These are phyloP conservation scores for Wickerhamomyces strasburgensis DNA, from an alignment of 805 yeast species.

Conservation along the genomic window DNA sequence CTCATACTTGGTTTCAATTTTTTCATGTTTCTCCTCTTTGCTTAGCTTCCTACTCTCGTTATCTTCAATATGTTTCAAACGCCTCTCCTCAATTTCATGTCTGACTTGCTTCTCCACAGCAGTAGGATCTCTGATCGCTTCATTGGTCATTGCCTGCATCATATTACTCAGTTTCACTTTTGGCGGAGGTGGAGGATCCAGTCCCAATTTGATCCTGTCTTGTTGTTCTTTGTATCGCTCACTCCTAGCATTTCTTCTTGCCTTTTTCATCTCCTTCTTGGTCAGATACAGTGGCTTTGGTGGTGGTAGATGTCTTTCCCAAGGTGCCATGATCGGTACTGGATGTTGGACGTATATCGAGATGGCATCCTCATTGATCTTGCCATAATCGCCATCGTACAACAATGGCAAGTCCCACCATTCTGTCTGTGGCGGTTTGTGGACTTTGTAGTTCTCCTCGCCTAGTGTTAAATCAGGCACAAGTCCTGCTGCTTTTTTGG, in stretches of 20 bases:
- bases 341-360: conserved; percentile 83
- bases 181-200: conserved; percentile 85
- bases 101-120: conserved; percentile 70
- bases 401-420: conserved; percentile 85
- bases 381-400: conserved; percentile 32
- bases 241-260: conserved; percentile 66
- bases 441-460: conserved; percentile 48
- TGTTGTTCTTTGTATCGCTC: conserved; percentile 63
- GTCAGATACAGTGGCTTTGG: conserved; percentile 57
- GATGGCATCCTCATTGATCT: conserved; percentile 40
- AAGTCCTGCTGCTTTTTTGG: conserved; percentile 35
- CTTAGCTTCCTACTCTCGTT: conserved; percentile 62
- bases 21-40: conserved; percentile 51
- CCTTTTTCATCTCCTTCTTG: conserved; percentile 67
- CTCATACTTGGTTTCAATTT: conserved; percentile 40
- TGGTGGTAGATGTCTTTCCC: conserved; percentile 42
- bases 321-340: conserved; percentile 53
- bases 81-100: conserved; percentile 61
- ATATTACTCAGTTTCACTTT: conserved; percentile 80
- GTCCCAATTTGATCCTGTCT: conserved; percentile 72
- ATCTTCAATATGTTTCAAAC: conserved; percentile 46
- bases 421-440: conserved; percentile 60
- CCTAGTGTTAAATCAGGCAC: conserved; percentile 48
- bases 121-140: conserved; percentile 86
- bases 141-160: conserved; percentile 81